Base-by-base conservation (phyloP, 495 filamentous ascomycete genomes). In the Lindgomyces ingoldianus region DNA sequence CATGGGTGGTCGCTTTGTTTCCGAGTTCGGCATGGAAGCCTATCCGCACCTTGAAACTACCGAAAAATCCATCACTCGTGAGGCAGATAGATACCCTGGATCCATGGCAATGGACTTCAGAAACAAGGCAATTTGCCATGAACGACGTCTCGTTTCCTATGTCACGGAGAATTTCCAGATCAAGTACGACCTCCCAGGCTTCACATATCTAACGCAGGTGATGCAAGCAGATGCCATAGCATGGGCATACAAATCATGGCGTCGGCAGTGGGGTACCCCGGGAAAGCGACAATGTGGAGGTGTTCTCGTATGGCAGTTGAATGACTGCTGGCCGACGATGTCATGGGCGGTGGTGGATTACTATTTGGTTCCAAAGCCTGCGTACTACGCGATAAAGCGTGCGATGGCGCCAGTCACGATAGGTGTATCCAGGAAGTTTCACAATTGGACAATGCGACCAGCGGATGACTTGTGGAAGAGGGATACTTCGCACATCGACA, bases 291-390 rank as follows among this genome's bases (percentile, higher is more conserved):
- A 60, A 24, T 69, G 67, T 33, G 67, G 61, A 24, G 67, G 67
- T 11, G 67, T 58, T 27, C 25, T 69, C 4, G 62, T 69, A 3
- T 69, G 67, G 67, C 67, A 69, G 46, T 51, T 69, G 14, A 69
- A 69, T 48, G 67, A 69, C 26, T 69, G 56, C 36, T 69, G 62
- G 61, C 67, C 67, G 1, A 62, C 55, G 1, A 62, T 58, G 44
- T 62, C 52, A 8, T 69, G 91, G 91, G 78, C 60, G 16, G 52
- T 69, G 0, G 51, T 69, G 4, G 67, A 69, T 25, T 65, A 70
- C 53, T 64, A 63, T 30, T 24, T 57, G 3, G 18, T 55, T 6
- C 52, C 53, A 4, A 70, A 70, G 29, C 68, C 63, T 0, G 52
- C 68, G 4, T 70, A 63, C 29, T 70, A 70, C 27, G 55, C 52